phyloP scores from a whole-genome alignment of 2,329 filamentous ascomycete species.

The Ophiostoma sp. region DNA sequence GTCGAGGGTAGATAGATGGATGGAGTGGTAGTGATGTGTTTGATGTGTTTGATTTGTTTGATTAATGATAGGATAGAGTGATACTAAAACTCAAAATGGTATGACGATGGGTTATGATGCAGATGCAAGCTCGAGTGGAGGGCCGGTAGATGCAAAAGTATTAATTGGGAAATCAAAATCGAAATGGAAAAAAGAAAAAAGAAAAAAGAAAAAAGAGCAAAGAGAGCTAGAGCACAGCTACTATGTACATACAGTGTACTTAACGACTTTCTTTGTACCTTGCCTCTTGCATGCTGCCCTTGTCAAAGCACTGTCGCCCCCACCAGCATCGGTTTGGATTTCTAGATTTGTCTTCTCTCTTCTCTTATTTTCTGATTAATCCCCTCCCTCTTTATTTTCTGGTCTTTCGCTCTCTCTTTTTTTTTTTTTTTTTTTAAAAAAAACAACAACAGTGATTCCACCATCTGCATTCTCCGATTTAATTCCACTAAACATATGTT shows the following conservation, averaged over 20 bases:
- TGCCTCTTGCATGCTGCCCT: neutral
- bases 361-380: neutral
- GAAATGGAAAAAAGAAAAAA: neutral
- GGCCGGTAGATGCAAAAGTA: neutral
- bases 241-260: neutral
- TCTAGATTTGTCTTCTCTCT: neutral
- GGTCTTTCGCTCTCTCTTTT: neutral
- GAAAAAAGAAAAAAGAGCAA: neutral
- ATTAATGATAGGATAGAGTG: neutral
- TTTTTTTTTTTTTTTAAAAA: neutral
- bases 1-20: neutral
- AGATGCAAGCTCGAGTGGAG: conserved; percentile 1
- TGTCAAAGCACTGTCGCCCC: neutral
- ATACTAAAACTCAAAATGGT: neutral
- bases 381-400: neutral
- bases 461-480: neutral
- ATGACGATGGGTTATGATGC: conserved; percentile 5
- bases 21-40: neutral
- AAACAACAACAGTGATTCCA: too few species aligned
- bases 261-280: neutral
- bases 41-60: neutral
- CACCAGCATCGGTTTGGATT: neutral
- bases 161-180: neutral
- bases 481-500: too few species aligned
- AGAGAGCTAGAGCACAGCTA: neutral